Conservation (phyloP, 2,329 filamentous ascomycete species). For the Ceratocystis harringtonii region DNA sequence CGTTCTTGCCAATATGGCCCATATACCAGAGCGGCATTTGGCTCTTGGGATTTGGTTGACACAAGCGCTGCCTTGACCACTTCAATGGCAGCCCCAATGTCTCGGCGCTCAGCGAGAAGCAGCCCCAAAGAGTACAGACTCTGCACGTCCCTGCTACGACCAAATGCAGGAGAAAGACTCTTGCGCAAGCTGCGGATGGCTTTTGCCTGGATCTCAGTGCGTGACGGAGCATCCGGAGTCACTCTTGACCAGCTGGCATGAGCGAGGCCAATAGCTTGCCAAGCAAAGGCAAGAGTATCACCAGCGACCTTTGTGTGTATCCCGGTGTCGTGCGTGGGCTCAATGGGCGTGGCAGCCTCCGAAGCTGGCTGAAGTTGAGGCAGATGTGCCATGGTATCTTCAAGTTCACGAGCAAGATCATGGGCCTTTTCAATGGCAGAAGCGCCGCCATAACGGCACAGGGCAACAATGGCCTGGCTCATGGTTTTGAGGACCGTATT, state of each 20-base stretch:
- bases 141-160: constrained; percentile 53
- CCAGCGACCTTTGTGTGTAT: constrained; percentile 37
- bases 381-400: constrained; percentile 57
- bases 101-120: constrained; percentile 76
- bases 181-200: constrained; percentile 63
- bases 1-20: constrained; percentile 47
- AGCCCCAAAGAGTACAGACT: constrained; percentile 67
- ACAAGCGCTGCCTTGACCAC: constrained; percentile 63
- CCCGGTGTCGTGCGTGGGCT: constrained; percentile 25
- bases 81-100: constrained; percentile 66
- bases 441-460: constrained; percentile 67
- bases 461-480: constrained; percentile 60
- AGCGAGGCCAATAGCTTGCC: constrained; percentile 72
- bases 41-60: constrained; percentile 36
- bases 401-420: constrained; percentile 53
- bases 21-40: constrained; percentile 30
- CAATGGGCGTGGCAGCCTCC: constrained; percentile 18
- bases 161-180: constrained; percentile 52
- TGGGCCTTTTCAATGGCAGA: constrained; percentile 67
- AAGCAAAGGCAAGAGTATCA: constrained; percentile 51
- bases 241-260: constrained; percentile 76
- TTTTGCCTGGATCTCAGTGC: constrained; percentile 59
- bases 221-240: constrained; percentile 58
- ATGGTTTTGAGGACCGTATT: constrained; percentile 62
- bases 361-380: constrained; percentile 23